Conservation (phyloP, 2,329 filamentous ascomycete species). For the Fusarium sororula region DNA sequence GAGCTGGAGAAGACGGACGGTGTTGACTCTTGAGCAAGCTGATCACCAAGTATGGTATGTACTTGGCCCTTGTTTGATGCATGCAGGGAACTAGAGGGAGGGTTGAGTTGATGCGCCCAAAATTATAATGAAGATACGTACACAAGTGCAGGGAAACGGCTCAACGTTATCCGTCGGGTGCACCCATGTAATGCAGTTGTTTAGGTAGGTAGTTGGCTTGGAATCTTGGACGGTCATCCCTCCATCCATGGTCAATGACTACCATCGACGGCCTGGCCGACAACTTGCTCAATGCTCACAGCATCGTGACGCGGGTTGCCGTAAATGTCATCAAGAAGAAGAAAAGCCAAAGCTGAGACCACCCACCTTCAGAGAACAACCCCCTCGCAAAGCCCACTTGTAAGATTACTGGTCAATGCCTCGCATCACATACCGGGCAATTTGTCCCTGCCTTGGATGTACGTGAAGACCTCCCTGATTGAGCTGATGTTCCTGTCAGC, state of each 20-base stretch:
- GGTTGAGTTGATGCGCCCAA: slow-evolving; percentile 1
- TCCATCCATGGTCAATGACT: not conserved
- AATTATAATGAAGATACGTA: not conserved
- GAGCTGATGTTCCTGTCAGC: not conserved
- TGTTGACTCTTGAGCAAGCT: not conserved
- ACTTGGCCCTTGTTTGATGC: not conserved
- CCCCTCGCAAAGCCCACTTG: slow-evolving; percentile 31
- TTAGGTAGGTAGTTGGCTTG: not conserved
- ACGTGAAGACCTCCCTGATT: slow-evolving; percentile 3
- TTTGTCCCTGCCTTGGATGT: not conserved
- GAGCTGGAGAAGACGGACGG: not conserved
- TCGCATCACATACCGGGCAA: slow-evolving; percentile 14
- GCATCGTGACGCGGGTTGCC: slow-evolving; percentile 8
- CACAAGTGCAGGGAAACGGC: slow-evolving; percentile 11
- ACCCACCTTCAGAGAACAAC: slow-evolving; percentile 11
- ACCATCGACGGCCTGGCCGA: slow-evolving; percentile 13
- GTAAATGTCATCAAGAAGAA: slow-evolving; percentile 6
- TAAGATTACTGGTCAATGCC: slow-evolving; percentile 44
- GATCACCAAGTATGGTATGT: not conserved
- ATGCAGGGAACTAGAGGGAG: slow-evolving; percentile 2
- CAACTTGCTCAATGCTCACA: slow-evolving; percentile 11
- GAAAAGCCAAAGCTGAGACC: slow-evolving; percentile 36
- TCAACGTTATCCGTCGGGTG: slow-evolving; percentile 14
- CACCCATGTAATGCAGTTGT: slow-evolving; percentile 10
- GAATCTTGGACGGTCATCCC: not conserved